Conservation (phyloP, 805 yeast genomes). For the Priceomyces haplophilus region DNA sequence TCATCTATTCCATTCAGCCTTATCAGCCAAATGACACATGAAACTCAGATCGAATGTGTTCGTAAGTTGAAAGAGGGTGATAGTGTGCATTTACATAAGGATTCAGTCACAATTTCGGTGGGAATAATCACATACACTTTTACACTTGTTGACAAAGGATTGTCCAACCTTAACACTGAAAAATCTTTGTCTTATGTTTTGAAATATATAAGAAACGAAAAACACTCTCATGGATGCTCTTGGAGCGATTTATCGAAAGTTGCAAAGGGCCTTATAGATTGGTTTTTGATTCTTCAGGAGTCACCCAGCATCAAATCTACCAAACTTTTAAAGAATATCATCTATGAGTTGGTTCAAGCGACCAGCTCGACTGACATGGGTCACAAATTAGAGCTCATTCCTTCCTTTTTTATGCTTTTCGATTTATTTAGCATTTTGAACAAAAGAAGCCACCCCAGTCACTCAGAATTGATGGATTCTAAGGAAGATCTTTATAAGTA, state of each 20-base stretch:
- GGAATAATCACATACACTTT: constrained; percentile 22
- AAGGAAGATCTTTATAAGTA: constrained; percentile 3
- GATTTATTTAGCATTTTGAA: constrained; percentile 9
- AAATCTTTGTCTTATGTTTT: constrained; percentile 18
- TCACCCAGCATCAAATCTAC: constrained; percentile 18
- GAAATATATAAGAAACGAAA: constrained; percentile 13
- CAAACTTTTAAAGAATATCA: constrained; percentile 11
- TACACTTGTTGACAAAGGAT: constrained; percentile 20
- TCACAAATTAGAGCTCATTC: constrained; percentile 10
- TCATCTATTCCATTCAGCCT: neutral
- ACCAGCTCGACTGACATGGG: neutral
- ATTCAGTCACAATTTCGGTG: constrained; percentile 14
- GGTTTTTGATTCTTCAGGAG: constrained; percentile 33
- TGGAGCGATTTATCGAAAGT: neutral
- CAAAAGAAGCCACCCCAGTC: constrained; percentile 1
- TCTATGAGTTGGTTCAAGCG: constrained; percentile 6
- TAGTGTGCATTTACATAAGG: constrained; percentile 10
- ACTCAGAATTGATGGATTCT: neutral
- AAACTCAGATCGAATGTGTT: neutral
- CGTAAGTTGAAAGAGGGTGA: constrained; percentile 16
- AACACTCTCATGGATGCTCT: neutral
- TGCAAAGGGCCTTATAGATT: constrained; percentile 18
- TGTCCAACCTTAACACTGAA: constrained; percentile 15
- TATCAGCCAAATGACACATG: neutral
- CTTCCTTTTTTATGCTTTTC: constrained; percentile 18